Percentiles rank a stretch among this genome's conserved stretches.
Conservation (phyloP, 2,329 filamentous ascomycete genomes). For the Coniella vitis region DNA sequence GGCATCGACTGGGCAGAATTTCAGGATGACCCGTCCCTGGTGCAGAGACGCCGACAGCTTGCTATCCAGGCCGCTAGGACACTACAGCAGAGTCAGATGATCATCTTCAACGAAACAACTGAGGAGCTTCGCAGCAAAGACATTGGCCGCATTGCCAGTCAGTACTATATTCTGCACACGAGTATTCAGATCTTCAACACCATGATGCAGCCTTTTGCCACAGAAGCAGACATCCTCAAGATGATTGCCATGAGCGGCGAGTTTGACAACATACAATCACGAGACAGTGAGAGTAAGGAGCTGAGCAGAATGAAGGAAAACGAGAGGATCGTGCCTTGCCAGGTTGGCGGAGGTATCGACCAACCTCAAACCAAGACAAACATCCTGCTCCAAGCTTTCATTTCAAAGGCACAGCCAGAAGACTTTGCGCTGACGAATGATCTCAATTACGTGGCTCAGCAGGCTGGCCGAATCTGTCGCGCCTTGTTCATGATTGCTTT, state of each 20-base stretch:
- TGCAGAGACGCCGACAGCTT: slow-evolving; percentile 76
- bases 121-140: slow-evolving; percentile 93
- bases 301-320: slow-evolving; percentile 67
- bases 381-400: slow-evolving; percentile 88
- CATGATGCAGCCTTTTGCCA: slow-evolving; percentile 80
- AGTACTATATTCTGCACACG: slow-evolving; percentile 90
- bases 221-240: slow-evolving; percentile 84
- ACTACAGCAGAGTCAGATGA: slow-evolving; percentile 93
- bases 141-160: slow-evolving; percentile 91
- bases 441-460: slow-evolving; percentile 90
- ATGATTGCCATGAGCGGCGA: slow-evolving; percentile 98
- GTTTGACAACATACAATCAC: slow-evolving; percentile 92
- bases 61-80: slow-evolving; percentile 83
- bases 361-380: slow-evolving; percentile 88
- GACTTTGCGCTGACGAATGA: slow-evolving; percentile 93
- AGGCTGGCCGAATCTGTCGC: slow-evolving; percentile 87
- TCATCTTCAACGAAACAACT: slow-evolving; percentile 92
- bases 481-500: slow-evolving; percentile 96
- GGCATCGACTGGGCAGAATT: slow-evolving; percentile 94
- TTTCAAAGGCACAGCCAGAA: slow-evolving; percentile 78
- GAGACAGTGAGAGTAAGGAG: slow-evolving; percentile 86
- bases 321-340: slow-evolving; percentile 64
- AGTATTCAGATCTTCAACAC: slow-evolving; percentile 95
- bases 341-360: slow-evolving; percentile 66
- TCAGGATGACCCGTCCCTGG: slow-evolving; percentile 77